Percentiles rank a stretch among this genome's conserved stretches.
phyloP scores from a whole-genome alignment of 352 stramenopile genomes.

The Phytophthora rubi region DNA sequence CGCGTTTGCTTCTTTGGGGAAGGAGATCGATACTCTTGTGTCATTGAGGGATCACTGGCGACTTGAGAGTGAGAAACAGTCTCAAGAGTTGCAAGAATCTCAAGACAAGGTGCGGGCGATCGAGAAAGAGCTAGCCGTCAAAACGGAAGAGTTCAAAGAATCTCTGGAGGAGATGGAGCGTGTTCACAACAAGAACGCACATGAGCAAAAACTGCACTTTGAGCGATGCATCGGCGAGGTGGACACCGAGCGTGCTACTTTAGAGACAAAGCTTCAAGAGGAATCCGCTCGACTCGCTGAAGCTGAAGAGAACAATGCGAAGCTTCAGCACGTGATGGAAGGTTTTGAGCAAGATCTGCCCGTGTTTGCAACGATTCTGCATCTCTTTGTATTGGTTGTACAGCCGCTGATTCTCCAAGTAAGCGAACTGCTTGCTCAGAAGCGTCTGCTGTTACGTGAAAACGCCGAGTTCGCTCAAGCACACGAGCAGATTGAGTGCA shows the following conservation, averaged over 20 bases:
- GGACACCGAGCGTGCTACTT: conserved; percentile 44
- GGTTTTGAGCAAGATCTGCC: conserved; percentile 53
- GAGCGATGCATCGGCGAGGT: conserved; percentile 36
- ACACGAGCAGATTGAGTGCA: conserved; percentile 67
- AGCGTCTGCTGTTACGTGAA: conserved; percentile 57
- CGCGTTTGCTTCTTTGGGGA: conserved; percentile 28
- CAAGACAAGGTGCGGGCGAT: conserved; percentile 30
- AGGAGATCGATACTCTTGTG: conserved; percentile 32
- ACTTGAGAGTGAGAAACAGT: conserved; percentile 25
- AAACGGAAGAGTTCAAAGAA: conserved; percentile 43
- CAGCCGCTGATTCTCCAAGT: conserved; percentile 71
- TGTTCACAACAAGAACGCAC: conserved; percentile 40
- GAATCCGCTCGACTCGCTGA: conserved; percentile 20
- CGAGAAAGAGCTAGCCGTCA: conserved; percentile 42
- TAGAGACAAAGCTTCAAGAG: conserved; percentile 41
- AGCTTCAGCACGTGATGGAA: conserved; percentile 41
- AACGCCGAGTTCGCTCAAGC: conserved; percentile 51
- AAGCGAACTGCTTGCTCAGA: conserved; percentile 66
- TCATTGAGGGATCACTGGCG: conserved; percentile 29
- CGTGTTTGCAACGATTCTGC: conserved; percentile 51
- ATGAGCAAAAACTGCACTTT: conserved; percentile 52
- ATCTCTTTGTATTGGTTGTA: conserved; percentile 68
- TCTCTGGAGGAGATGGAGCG: conserved; percentile 51
- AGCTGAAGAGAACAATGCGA: conserved; percentile 20
- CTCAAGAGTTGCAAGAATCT: conserved; percentile 26